Conservation (phyloP, 331 rosid genomes). For the Spiraea crenata region DNA sequence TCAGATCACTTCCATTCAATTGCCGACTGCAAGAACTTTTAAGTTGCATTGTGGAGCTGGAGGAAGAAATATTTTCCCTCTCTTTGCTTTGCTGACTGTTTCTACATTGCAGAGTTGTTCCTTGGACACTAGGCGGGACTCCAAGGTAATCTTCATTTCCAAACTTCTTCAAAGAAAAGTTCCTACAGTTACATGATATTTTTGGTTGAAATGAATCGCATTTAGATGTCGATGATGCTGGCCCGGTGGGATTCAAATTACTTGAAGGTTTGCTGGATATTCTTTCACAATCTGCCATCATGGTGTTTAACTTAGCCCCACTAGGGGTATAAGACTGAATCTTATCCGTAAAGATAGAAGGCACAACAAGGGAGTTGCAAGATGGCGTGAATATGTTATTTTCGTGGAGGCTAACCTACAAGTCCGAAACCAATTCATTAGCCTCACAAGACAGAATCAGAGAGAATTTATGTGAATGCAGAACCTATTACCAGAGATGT, state of each 20-base stretch:
- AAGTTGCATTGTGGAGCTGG: slow-evolving; percentile 29
- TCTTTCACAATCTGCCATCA: slow-evolving; percentile 29
- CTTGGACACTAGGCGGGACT: slow-evolving; percentile 28
- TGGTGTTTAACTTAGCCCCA: slow-evolving; percentile 33
- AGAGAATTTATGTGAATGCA: neutral
- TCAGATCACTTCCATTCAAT: slow-evolving; percentile 29
- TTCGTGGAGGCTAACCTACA: slow-evolving; percentile 37
- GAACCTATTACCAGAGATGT: neutral
- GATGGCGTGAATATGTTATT: slow-evolving; percentile 31
- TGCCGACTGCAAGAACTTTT: slow-evolving; percentile 28
- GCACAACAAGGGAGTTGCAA: slow-evolving; percentile 32
- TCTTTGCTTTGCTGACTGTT: slow-evolving; percentile 35
- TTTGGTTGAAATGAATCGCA: slow-evolving; percentile 33
- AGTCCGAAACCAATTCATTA: slow-evolving; percentile 6
- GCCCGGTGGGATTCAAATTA: slow-evolving; percentile 21
- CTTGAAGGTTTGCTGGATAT: slow-evolving; percentile 25
- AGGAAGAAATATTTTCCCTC: slow-evolving; percentile 28
- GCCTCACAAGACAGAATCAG: slow-evolving; percentile 17
- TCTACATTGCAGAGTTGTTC: slow-evolving; percentile 21
- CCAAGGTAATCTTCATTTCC: slow-evolving; percentile 34
- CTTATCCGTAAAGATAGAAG: slow-evolving; percentile 38
- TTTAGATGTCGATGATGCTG: slow-evolving; percentile 29
- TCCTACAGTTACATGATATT: slow-evolving; percentile 24
- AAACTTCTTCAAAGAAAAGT: slow-evolving; percentile 27
- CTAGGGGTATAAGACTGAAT: slow-evolving; percentile 35